Conservation (phyloP, 78 protist genomes). For the Dictyostelium discoideum region dicty_2.7 NC_007088.5:3150001-3150500, state of each 20-base stretch:
- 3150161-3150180: no score
- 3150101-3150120: not conserved
- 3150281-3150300: not conserved
- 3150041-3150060: not conserved
- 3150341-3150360: not conserved
- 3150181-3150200: not conserved
- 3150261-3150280: not conserved
- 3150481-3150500: not conserved
- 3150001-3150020: no score
- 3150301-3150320: not conserved
- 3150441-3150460: not conserved
- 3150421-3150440: not conserved
- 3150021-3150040: not conserved
- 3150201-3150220: not conserved
- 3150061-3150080: not conserved
- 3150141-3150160: no score
- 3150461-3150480: not conserved
- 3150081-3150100: not conserved
- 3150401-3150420: not conserved
- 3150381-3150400: not conserved
- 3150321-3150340: slow-evolving; percentile 12
- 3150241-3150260: not conserved
- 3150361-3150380: not conserved
- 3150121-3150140: not conserved
- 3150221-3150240: not conserved